phyloP scores from a whole-genome alignment of 2,329 filamentous ascomycete genomes.

The Aspergillus carbonarius region DNA sequence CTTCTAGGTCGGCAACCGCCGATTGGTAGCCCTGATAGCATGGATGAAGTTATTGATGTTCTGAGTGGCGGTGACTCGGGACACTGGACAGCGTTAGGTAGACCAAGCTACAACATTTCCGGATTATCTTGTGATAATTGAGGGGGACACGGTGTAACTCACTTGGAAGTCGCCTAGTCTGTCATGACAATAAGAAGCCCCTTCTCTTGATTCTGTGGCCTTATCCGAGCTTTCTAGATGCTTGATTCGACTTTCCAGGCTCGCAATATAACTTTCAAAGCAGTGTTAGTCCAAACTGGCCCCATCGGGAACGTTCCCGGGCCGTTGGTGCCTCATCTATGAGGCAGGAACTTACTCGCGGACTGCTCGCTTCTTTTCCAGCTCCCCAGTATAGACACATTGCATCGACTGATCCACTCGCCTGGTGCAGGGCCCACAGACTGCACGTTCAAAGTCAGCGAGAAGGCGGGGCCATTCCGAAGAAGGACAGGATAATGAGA shows the following conservation, averaged over 20 bases:
- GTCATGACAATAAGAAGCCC: background rate
- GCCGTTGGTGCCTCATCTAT: background rate
- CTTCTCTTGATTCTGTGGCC: background rate
- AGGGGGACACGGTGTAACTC: background rate
- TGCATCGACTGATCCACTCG: slow-evolving; percentile 15
- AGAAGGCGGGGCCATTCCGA: background rate
- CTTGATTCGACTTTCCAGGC: slow-evolving; percentile 28
- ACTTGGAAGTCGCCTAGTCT: slow-evolving; percentile 15
- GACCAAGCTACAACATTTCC: background rate
- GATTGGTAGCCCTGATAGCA: no score
- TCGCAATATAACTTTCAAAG: slow-evolving; percentile 29
- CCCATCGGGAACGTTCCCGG: background rate
- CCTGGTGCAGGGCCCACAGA: slow-evolving; percentile 32
- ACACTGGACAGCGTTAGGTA: slow-evolving; percentile 8
- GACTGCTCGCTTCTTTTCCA: slow-evolving; percentile 29
- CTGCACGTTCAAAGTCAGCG: slow-evolving; percentile 15
- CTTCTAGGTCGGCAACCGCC: no score
- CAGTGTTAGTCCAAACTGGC: background rate
- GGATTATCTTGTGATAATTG: background rate
- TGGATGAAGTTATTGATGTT: background rate
- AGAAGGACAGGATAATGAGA: background rate
- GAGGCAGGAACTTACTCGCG: slow-evolving; percentile 16
- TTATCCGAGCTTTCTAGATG: slow-evolving; percentile 21
- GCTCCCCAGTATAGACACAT: slow-evolving; percentile 31
- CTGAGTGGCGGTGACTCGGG: background rate